phyloP scores from a whole-genome alignment of 2,329 filamentous ascomycete species.

The Neoarthrinium moseri region DNA sequence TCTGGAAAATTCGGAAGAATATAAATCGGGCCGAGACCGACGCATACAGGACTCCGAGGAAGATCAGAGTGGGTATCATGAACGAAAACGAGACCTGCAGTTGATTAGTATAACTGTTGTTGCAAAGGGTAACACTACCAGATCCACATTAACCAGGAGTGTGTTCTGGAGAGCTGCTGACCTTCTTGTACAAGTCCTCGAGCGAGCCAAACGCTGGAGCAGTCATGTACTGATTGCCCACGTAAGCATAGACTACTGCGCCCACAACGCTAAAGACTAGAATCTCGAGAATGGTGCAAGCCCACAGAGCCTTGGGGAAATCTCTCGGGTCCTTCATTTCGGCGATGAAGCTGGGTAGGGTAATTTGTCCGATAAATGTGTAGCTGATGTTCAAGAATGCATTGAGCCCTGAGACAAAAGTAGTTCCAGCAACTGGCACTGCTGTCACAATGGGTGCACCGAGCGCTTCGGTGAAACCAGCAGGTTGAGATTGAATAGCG shows the following conservation, averaged over 20 bases:
- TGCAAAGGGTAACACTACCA: too few relatives aligned
- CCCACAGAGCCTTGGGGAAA: conserved; percentile 91
- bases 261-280: conserved; percentile 84
- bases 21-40: conserved; percentile 87
- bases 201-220: conserved; percentile 85
- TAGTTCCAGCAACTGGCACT: conserved; percentile 67
- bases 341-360: conserved; percentile 89
- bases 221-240: conserved; percentile 85
- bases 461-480: conserved; percentile 56
- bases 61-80: conserved; percentile 94
- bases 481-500: conserved; percentile 72
- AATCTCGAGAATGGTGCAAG: conserved; percentile 84
- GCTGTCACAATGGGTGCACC: conserved; percentile 69
- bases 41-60: conserved; percentile 86
- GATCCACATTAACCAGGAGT: too few relatives aligned
- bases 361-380: conserved; percentile 95
- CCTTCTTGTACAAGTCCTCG: conserved; percentile 76
- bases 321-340: conserved; percentile 83
- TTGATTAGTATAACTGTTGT: too few relatives aligned
- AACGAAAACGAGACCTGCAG: conserved; percentile 75
- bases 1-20: conserved; percentile 85
- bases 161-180: not conserved
- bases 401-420: conserved; percentile 78
- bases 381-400: conserved; percentile 96
- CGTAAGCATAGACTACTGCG: conserved; percentile 79